Evolutionary conservation across 2,329 filamentous ascomycete genomes (phyloP), one percentile per base, ranked within the genome.

Genomic region (Alternaria sp.): DNA sequence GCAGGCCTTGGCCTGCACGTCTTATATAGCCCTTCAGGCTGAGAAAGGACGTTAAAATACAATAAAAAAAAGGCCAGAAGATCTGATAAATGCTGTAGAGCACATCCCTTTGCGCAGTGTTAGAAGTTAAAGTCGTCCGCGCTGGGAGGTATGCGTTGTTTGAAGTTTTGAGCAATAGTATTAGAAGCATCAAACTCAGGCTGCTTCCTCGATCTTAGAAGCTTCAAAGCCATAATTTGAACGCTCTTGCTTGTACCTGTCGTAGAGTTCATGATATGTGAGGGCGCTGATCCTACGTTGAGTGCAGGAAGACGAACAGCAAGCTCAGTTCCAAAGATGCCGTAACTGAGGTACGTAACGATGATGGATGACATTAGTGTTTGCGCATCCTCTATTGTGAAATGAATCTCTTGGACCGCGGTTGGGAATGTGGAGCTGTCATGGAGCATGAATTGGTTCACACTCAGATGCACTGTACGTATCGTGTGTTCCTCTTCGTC

Each of bases 401-500:
- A 9, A 21, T 9, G 5, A 21, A 37, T 9, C n/a, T 17, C 36
- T n/a, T 17, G 34, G 13, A n/a, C 34, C 6, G 2, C n/a, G 4
- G 8, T 21, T 8, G 8, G 31, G 21, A 26, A 17, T 36, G 3
- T 41, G 5, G 13, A 36, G 55, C 11, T 52, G 8, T 28, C 48
- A 5, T 58, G 24, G 3, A 67, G 50, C 5, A 70, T 21, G 39
- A 54, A 70, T 33, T 66, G 60, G 40, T 60, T 59, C 13, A 70
- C 54, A 45, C 64, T 70, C 26, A 53, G 63, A 37, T 68, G 65
- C 0, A 69, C 39, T 14, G 68, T 24, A 13, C 61, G 63, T 2
- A 69, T 58, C 3, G 68, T 71, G 5, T 42, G 13, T 33, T 69
- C 68, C 54, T 69, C 68, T 49, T 71, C 66, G 11, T 71, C 65